Evolutionary conservation across 2,329 filamentous ascomycete species (phyloP), one percentile per base, ranked within the genome.

Genomic region (Neonectria magnoliae): DNA sequence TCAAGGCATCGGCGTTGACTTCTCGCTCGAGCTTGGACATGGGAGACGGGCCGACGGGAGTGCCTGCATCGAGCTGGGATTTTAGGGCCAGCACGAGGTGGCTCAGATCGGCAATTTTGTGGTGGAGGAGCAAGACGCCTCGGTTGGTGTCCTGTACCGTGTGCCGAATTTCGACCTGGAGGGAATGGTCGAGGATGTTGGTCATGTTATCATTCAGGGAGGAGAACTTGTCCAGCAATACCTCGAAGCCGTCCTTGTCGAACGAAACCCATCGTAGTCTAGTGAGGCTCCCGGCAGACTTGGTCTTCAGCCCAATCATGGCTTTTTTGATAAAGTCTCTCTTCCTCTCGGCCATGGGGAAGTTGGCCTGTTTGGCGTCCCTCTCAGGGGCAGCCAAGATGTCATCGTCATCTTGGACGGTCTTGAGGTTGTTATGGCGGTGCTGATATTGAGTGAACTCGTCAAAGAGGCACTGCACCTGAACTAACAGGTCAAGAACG

Each of bases 141-240:
- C 82, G 74, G 52, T 84, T 84, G 4, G 82, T 84, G 57, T 84
- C 81, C 62, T 84, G 81, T 3, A 83, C 82, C 1, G 81, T 83
- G 36, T 82, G 75, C 25, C 81, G 79, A 55, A 84, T 83, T 67
- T 84, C 83, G 3, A 81, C 78, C 65, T 84, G 82, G 60, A 84
- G 73, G 4, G 79, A 78, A 33, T 82, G 80, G 57, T 84, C 82
- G 9, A 84, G 73, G 5, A 85, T 81, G 58, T 81, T 78, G 27
- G 81, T 84, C 78, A 84, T 84, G 66, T 77, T 81, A 66, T 84
- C 82, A 67, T 84, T 84, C 6, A 85, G 72, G 5, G 76, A 68
- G 1, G 81, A 78, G 64, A 85, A 84, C 52, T 80, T 77, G 51
- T 77, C 76, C 4, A 85, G 75, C 20, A 85, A 71, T 16, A 71